Percentiles rank a stretch among this genome's conserved stretches.
Evolutionary conservation across 108 stramenopile species (phyloP).

Genomic region (Pelagomonas calceolata): DNA sequence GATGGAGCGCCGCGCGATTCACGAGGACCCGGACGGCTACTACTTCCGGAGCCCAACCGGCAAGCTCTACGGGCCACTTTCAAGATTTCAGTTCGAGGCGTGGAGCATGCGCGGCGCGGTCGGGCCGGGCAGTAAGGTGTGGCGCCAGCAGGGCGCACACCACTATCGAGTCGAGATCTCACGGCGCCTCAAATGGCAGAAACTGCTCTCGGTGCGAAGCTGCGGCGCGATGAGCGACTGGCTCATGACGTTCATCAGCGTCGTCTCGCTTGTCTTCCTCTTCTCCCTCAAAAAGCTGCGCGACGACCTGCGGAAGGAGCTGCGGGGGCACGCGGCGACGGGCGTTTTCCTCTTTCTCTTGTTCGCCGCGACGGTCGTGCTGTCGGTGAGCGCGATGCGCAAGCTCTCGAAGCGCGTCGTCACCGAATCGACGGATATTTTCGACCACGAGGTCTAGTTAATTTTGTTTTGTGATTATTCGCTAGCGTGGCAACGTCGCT

Average conservation of each 20-base stretch:
- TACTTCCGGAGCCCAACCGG: background rate
- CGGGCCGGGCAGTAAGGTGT: background rate
- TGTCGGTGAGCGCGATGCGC: background rate
- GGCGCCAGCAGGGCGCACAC: background rate
- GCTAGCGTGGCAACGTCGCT: no score
- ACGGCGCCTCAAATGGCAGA: background rate
- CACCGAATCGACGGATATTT: background rate
- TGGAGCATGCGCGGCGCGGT: background rate
- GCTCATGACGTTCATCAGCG: background rate
- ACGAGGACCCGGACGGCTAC: background rate
- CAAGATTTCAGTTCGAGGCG: background rate
- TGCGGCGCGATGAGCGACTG: background rate
- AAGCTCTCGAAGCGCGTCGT: background rate
- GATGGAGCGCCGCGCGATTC: no score
- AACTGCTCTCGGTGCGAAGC: background rate
- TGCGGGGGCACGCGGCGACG: background rate
- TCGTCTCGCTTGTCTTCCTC: background rate
- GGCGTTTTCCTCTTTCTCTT: background rate
- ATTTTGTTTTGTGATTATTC: no score
- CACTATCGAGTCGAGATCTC: background rate
- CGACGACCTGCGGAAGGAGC: background rate
- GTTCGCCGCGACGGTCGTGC: background rate
- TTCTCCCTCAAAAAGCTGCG: background rate
- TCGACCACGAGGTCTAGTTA: background rate
- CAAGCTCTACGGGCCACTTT: background rate